Conservation (phyloP, 2,329 filamentous ascomycete genomes). For the Trichoderma asperellum region DNA sequence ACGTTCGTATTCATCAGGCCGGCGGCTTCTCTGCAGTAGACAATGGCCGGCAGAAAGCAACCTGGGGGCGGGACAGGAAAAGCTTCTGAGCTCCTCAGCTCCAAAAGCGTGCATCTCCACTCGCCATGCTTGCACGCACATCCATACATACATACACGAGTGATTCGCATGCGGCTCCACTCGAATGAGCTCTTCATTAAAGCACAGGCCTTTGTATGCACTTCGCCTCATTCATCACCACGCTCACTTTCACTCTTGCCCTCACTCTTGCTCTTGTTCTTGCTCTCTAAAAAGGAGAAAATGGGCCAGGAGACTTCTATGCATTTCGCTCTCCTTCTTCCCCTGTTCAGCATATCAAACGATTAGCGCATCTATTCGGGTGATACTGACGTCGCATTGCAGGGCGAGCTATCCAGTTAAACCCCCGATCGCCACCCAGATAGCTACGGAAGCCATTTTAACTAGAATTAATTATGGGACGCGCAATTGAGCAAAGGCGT, state of each 20-base stretch:
- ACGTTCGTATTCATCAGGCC: conserved; percentile 8
- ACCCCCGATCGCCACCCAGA: conserved; percentile 21
- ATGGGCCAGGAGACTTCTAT: not conserved
- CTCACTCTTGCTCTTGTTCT: too few species aligned
- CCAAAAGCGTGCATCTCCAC: conserved; percentile 6
- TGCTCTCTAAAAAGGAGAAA: not conserved
- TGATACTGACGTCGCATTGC: conserved; percentile 22
- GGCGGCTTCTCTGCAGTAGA: not conserved
- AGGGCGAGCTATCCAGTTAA: conserved; percentile 9
- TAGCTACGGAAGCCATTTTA: conserved; percentile 15
- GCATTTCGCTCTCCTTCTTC: conserved; percentile 2
- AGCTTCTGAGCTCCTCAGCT: not conserved
- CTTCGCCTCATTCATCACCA: not conserved
- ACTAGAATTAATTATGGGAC: conserved; percentile 21
- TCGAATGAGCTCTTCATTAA: not conserved
- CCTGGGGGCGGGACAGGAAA: not conserved
- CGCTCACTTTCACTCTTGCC: not conserved
- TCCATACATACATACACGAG: not conserved
- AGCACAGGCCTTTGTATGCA: not conserved
- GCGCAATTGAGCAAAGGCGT: not conserved
- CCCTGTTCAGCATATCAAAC: conserved; percentile 17
- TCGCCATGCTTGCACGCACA: conserved; percentile 2
- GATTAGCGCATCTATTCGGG: conserved; percentile 25
- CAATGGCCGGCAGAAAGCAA: not conserved
- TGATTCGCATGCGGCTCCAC: conserved; percentile 9